Base-by-base conservation (phyloP, 2,329 filamentous ascomycete species). In the Exserohilum rostratum region DNA sequence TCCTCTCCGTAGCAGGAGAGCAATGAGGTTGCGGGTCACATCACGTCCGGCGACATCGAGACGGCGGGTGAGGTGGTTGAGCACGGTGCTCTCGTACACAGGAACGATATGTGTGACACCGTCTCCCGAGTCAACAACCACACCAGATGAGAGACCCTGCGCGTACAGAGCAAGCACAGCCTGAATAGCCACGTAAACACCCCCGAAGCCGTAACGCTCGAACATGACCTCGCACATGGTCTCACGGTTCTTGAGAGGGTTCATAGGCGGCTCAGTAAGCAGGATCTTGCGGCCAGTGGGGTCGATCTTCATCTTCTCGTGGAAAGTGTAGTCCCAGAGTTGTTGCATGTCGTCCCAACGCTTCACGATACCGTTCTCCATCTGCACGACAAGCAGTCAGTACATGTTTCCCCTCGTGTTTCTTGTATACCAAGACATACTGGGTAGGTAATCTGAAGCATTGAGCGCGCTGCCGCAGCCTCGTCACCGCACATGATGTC, bases 401-500 rank as follows among this genome's bases (percentile, higher is more conserved):
- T 65, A 58, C 42, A 47, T 46, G 27, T 49, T 42, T 53, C 52
- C 57, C 51, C 44, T 35, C 56, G 47, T 53, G 3, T 1, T 51
- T 51, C 35, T 33, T n/a, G 34, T 55, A 29, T 33, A 49, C 37
- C 55, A 50, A 30, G 47, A 69, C 84, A 66, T 84, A 89, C 86
- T 67, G 95, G 95, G 77, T 99, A 99, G 78, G 90, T 96, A 74
- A 99, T 96, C 78, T 99, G 95, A 58, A 99, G 87, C 92, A 97
- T 96, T 60, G 90, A 96, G 71, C 95, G 88, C 64, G 95, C 93
- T 49, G 92, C 92, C 13, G 95, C 93, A 45, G 95, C 95, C 80
- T 99, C 93, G 80, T 99, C 95, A 76, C 95, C 95, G 80, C 93
- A 98, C 95, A 99, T 99, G 76, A 99, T 97, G 81, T 99, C 95